phyloP scores from a whole-genome alignment of 2,329 filamentous ascomycete species.

The Penicillium fuscoglaucum region DNA sequence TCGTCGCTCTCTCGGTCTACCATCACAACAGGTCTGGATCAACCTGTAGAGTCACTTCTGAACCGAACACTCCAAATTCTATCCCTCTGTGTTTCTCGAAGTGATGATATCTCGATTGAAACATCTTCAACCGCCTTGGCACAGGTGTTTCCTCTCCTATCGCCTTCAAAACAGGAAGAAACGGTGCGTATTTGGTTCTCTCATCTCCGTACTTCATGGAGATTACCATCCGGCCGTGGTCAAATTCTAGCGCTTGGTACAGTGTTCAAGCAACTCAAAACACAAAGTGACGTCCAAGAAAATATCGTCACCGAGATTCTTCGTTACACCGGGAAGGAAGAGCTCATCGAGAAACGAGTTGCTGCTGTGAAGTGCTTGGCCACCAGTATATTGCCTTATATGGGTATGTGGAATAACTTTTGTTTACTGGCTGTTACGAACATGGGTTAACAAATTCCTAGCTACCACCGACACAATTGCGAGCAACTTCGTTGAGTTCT shows the following conservation, averaged over 20 bases:
- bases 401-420: slow-evolving; percentile 29
- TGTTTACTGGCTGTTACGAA: too few relatives aligned
- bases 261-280: slow-evolving; percentile 38
- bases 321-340: slow-evolving; percentile 37
- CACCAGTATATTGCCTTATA: slow-evolving; percentile 38
- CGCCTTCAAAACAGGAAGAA: slow-evolving; percentile 32
- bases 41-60: slow-evolving; percentile 26
- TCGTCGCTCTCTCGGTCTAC: slow-evolving; percentile 39
- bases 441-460: slow-evolving; percentile 24
- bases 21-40: slow-evolving; percentile 10
- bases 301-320: slow-evolving; percentile 37
- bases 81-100: slow-evolving; percentile 42
- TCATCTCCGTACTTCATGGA: slow-evolving; percentile 38
- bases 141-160: slow-evolving; percentile 42
- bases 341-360: slow-evolving; percentile 45
- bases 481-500: slow-evolving; percentile 37
- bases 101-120: slow-evolving; percentile 44
- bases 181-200: slow-evolving; percentile 44
- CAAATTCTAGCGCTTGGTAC: slow-evolving; percentile 46
- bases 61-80: slow-evolving; percentile 37
- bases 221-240: slow-evolving; percentile 43
- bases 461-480: slow-evolving; percentile 33
- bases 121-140: slow-evolving; percentile 43
- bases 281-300: slow-evolving; percentile 25
- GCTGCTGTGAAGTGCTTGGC: slow-evolving; percentile 43